phyloP scores from a whole-genome alignment of 1,284 basidiomycete species.

The Waitea zeae region DNA sequence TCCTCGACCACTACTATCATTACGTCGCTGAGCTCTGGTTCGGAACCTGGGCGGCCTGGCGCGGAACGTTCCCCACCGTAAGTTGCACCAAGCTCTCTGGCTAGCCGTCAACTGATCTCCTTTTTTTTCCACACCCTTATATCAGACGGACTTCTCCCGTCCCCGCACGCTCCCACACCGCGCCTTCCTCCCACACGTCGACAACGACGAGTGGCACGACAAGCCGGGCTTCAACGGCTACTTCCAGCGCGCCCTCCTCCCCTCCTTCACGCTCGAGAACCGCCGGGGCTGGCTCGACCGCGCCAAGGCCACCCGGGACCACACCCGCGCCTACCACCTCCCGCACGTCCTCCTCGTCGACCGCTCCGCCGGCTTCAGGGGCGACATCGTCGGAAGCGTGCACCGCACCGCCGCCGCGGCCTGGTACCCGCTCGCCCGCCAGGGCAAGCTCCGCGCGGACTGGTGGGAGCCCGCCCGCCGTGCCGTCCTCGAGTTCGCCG shows the following conservation, averaged over 20 bases:
- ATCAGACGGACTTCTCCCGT: slow-evolving; percentile 6
- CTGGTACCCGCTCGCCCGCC: slow-evolving; percentile 27
- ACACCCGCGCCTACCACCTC: slow-evolving; percentile 29
- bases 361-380: slow-evolving; percentile 58
- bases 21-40: slow-evolving; percentile 64
- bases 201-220: slow-evolving; percentile 51
- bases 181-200: slow-evolving; percentile 47
- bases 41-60: slow-evolving; percentile 57
- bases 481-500: slow-evolving; percentile 45
- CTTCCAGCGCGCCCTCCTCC: slow-evolving; percentile 61
- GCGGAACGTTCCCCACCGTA: slow-evolving; percentile 24
- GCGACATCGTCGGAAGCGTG: slow-evolving; percentile 39
- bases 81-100: not conserved
- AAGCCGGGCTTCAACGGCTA: slow-evolving; percentile 55
- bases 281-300: slow-evolving; percentile 56
- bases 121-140: not conserved
- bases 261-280: slow-evolving; percentile 51
- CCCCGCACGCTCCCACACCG: slow-evolving; percentile 31
- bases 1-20: slow-evolving; percentile 67
- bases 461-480: slow-evolving; percentile 60
- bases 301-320: slow-evolving; percentile 18
- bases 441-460: slow-evolving; percentile 17
- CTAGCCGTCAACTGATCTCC: not conserved
- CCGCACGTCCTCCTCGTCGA: slow-evolving; percentile 50
- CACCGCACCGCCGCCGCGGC: slow-evolving; percentile 56